phyloP scores from a whole-genome alignment of 2,329 filamentous ascomycete genomes.

The Aspergillus ruber region DNA sequence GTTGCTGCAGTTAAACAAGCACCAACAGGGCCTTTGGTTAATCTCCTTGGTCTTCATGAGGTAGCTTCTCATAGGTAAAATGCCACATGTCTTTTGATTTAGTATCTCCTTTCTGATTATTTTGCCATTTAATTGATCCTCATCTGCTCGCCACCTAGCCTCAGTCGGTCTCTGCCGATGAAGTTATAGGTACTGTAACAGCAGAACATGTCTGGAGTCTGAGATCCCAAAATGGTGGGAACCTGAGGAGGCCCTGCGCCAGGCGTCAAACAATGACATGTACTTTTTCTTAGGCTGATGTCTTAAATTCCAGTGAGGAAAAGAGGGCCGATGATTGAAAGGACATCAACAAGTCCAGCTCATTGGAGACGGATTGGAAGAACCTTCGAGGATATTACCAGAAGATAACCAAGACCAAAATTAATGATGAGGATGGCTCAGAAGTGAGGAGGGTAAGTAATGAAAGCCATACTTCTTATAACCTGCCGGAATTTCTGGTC shows the following conservation, averaged over 20 bases:
- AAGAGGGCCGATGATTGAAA: constrained; percentile 1
- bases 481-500: neutral
- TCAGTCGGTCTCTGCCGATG: too few species aligned
- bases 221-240: constrained; percentile 5
- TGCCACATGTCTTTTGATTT: too few species aligned
- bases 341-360: constrained; percentile 10
- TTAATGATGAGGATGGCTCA: constrained; percentile 1
- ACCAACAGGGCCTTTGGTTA: too few species aligned
- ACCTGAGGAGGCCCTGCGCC: constrained; percentile 7
- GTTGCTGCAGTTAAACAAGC: too few species aligned
- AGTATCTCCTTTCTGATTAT: too few species aligned
- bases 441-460: constrained; percentile 1
- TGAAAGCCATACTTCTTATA: neutral
- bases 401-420: constrained; percentile 7
- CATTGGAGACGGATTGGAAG: constrained; percentile 9
- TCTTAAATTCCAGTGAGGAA: constrained; percentile 4
- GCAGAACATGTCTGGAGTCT: constrained; percentile 1
- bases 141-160: too few species aligned
- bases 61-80: too few species aligned
- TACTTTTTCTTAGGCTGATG: constrained; percentile 5
- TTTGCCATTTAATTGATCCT: too few species aligned
- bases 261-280: constrained; percentile 9
- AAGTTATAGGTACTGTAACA: constrained; percentile 4
- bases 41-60: too few species aligned
- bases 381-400: constrained; percentile 11